Evolutionary conservation across 371 early-diverging fungal species (phyloP).

Genomic region (Actinomortierella ambigua): DNA sequence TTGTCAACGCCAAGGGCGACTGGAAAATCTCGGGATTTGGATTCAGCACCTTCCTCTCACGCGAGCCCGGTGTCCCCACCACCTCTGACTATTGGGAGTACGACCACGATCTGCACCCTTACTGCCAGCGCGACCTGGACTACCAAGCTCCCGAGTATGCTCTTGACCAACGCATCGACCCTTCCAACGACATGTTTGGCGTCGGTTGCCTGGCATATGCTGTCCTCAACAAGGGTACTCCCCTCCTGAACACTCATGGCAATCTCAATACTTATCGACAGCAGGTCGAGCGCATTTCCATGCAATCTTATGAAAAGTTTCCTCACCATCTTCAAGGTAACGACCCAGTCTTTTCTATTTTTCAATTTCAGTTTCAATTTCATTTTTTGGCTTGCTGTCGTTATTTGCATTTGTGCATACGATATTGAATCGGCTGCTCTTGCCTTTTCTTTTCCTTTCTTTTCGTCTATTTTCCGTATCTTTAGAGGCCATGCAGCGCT

Average conservation of each 20-base stretch:
- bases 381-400: neutral
- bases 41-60: constrained; percentile 66
- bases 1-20: constrained; percentile 84
- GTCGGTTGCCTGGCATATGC: constrained; percentile 83
- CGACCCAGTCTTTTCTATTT: neutral
- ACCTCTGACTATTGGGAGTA: constrained; percentile 54
- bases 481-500: constrained; percentile 55
- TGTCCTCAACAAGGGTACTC: constrained; percentile 71
- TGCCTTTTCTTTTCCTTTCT: neutral
- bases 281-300: constrained; percentile 55
- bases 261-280: constrained; percentile 72
- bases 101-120: constrained; percentile 66
- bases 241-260: constrained; percentile 68
- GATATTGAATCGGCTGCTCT: neutral
- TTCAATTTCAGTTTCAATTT: too few species aligned
- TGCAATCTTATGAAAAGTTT: constrained; percentile 50
- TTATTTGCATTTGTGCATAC: neutral
- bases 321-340: constrained; percentile 63
- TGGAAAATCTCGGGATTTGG: constrained; percentile 91
- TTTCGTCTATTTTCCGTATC: too few species aligned
- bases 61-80: constrained; percentile 43
- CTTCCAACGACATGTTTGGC: constrained; percentile 81
- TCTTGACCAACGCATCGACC: constrained; percentile 56
- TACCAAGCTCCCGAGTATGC: constrained; percentile 83
- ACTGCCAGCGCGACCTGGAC: constrained; percentile 73